Evolutionary conservation across 768 basidiomycete genomes (phyloP).

Genomic region (Suillus hirtellus): DNA sequence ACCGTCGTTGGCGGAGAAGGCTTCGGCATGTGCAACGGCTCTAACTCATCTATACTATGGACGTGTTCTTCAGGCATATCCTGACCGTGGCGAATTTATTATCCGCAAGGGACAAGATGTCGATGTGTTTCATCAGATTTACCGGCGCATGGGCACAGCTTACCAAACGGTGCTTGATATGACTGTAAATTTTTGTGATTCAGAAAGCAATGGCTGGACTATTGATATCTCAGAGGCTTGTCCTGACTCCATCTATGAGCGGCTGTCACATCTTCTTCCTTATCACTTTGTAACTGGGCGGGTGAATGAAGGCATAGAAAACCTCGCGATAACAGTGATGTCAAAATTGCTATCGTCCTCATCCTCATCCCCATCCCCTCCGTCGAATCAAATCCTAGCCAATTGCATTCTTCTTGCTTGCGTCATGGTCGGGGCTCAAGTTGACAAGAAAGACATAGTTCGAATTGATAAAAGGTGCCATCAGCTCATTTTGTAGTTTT

Average conservation of each 20-base stretch:
- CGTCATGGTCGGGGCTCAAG: neutral
- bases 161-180: neutral
- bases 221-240: too few relatives aligned
- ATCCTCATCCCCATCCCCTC: neutral
- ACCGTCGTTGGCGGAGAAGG: neutral
- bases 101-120: neutral
- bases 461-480: too few relatives aligned
- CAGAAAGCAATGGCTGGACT: rapidly evolving
- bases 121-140: rapidly evolving
- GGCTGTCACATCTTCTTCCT: neutral
- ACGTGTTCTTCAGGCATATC: neutral
- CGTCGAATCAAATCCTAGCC: neutral
- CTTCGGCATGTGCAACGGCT: neutral
- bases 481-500: too few relatives aligned
- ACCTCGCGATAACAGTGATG: neutral
- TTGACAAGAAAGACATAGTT: neutral
- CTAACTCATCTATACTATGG: neutral
- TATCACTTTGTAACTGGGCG: neutral
- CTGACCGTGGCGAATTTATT: neutral
- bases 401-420: neutral
- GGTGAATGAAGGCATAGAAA: neutral
- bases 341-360: neutral
- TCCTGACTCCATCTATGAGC: neutral
- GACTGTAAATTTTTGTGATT: neutral
- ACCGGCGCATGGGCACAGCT: rapidly evolving